Conservation (phyloP, 345 rosid genomes). For the Balakata baccata region DNA sequence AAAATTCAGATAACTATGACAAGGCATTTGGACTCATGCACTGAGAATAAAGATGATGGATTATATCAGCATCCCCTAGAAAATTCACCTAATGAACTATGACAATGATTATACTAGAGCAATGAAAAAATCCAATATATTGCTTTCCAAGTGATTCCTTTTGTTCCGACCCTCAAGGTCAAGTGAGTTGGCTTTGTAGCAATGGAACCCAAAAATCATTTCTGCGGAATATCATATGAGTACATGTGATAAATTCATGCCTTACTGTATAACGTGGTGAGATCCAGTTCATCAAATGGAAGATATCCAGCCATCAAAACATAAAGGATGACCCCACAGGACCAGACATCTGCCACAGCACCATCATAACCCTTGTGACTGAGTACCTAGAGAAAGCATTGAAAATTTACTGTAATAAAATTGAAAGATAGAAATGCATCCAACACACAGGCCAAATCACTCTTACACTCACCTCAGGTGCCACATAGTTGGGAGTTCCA, state of each 20-base stretch:
- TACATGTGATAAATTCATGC: conserved; percentile 43
- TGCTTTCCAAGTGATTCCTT: neutral
- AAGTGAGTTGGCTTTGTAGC: neutral
- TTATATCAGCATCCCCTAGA: neutral
- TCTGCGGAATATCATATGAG: conserved; percentile 7
- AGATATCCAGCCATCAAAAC: conserved; percentile 96
- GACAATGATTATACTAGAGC: neutral
- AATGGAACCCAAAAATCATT: conserved; percentile 10
- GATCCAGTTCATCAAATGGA: conserved; percentile 97
- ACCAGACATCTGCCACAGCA: conserved; percentile 95
- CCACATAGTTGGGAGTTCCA: conserved; percentile 95
- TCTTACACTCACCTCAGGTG: conserved; percentile 74
- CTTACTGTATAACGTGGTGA: conserved; percentile 89
- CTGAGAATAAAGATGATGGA: neutral
- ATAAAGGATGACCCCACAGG: conserved; percentile 93
- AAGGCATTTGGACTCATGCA: neutral
- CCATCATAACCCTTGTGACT: conserved; percentile 96
- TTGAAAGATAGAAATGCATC: neutral
- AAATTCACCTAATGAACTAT: neutral
- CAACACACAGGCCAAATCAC: neutral
- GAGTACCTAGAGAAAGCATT: conserved; percentile 59
- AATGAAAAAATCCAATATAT: neutral
- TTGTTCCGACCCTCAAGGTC: neutral
- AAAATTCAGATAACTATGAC: conserved; percentile 2
- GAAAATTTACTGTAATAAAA: conserved; percentile 14